Conservation (phyloP, 1,139 yeast species). For the Kazachstania sp. region DNA sequence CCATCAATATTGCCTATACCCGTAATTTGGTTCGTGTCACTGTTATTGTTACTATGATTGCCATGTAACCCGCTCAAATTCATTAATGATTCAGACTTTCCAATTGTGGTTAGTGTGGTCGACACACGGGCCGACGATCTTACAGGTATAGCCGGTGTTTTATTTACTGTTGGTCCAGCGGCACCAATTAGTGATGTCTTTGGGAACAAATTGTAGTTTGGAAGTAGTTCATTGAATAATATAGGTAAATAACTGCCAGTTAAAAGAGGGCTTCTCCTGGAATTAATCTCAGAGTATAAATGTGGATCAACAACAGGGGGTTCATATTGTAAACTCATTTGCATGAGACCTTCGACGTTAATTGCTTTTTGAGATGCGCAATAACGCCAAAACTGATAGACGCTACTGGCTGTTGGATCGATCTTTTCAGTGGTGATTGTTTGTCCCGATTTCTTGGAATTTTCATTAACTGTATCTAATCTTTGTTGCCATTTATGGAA, state of each 20-base stretch:
- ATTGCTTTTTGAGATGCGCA: constrained; percentile 22
- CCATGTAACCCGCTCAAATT: background rate
- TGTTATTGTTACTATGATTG: background rate
- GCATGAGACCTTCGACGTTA: constrained; percentile 24
- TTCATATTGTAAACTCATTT: constrained; percentile 23
- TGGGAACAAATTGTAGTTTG: constrained; percentile 48
- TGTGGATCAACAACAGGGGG: constrained; percentile 24
- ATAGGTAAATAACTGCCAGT: constrained; percentile 55
- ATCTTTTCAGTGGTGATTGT: background rate
- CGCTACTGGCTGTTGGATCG: constrained; percentile 9
- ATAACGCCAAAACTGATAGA: constrained; percentile 27
- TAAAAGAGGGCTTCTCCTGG: constrained; percentile 33
- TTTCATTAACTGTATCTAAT: constrained; percentile 9
- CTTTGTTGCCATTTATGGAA: constrained; percentile 66
- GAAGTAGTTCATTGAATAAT: constrained; percentile 47
- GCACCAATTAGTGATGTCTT: constrained; percentile 44
- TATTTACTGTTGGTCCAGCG: constrained; percentile 30
- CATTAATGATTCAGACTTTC: constrained; percentile 1
- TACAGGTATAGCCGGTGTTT: constrained; percentile 16
- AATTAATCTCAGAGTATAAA: constrained; percentile 18
- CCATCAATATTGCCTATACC: constrained; percentile 33
- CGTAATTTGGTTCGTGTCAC: constrained; percentile 29
- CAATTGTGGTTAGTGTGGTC: constrained; percentile 7
- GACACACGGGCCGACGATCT: constrained; percentile 19
- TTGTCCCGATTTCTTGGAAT: background rate